Evolutionary conservation across 768 basidiomycete species (phyloP).

Genomic region (Lentinula raphanica): DNA sequence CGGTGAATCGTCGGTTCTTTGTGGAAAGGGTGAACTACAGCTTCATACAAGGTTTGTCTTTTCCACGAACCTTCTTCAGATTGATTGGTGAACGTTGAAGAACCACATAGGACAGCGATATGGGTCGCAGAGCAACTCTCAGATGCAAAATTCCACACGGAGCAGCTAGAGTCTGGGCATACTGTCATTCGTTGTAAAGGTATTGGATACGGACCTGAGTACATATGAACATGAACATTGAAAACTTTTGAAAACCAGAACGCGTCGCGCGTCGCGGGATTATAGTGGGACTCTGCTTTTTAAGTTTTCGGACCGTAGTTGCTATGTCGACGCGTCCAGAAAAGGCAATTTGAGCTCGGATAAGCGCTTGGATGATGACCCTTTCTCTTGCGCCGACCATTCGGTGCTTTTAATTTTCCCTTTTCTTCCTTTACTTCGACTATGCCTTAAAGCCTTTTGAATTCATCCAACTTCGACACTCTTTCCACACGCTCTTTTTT

Average conservation of each 20-base stretch:
- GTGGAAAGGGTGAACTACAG: slow-evolving; percentile 50
- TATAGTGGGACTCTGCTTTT: too few relatives aligned
- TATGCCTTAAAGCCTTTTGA: not conserved
- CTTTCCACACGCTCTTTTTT: not conserved
- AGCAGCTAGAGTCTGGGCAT: slow-evolving; percentile 35
- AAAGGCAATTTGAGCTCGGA: not conserved
- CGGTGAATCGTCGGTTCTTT: slow-evolving; percentile 53
- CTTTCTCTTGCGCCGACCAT: not conserved
- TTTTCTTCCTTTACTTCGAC: not conserved
- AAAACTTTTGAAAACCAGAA: not conserved
- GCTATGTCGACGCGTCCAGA: not conserved
- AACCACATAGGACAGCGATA: slow-evolving; percentile 51
- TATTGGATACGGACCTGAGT: slow-evolving; percentile 41
- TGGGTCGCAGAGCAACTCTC: slow-evolving; percentile 69
- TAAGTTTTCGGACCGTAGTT: not conserved
- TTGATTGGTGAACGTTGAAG: not conserved
- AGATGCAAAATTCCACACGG: slow-evolving; percentile 54
- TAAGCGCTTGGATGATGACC: not conserved
- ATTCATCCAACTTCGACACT: not conserved
- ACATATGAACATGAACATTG: not conserved
- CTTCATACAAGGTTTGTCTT: slow-evolving; percentile 58
- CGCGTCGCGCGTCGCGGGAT: too few relatives aligned
- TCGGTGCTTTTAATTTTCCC: not conserved
- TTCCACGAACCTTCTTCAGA: slow-evolving; percentile 2
- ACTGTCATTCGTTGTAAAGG: slow-evolving; percentile 57